phyloP scores from a whole-genome alignment of 345 rosid species.

The Linum trigynum region DNA sequence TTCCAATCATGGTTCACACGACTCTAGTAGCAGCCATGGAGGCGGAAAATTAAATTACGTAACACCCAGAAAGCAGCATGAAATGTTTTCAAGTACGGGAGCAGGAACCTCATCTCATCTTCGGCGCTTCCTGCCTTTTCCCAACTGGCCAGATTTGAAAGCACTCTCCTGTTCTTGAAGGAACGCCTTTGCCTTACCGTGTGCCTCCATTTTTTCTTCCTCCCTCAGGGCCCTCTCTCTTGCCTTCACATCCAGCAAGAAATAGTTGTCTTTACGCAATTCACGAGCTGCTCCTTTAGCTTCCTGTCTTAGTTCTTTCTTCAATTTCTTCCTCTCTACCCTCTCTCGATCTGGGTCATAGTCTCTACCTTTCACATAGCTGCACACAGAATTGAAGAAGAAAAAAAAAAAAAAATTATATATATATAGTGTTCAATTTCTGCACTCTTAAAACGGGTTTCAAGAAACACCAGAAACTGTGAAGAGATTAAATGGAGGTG shows the following conservation, averaged over 20 bases:
- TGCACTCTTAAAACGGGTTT: background rate
- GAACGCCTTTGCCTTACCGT: conserved; percentile 63
- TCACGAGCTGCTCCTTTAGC: conserved; percentile 73
- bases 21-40: too few relatives aligned
- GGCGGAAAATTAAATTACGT: too few relatives aligned
- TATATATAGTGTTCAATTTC: background rate
- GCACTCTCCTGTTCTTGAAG: conserved; percentile 93
- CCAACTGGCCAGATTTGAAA: conserved; percentile 77
- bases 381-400: conserved; percentile 29
- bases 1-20: too few relatives aligned
- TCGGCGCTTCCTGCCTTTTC: conserved; percentile 63
- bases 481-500: conserved; percentile 1
- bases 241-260: conserved; percentile 45
- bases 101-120: conserved; percentile 11
- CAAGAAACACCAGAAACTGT: background rate
- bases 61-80: too few relatives aligned
- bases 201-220: conserved; percentile 61
- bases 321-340: conserved; percentile 55
- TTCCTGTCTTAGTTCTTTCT: conserved; percentile 46
- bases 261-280: conserved; percentile 68
- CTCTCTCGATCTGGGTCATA: conserved; percentile 83
- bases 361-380: conserved; percentile 80
- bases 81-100: background rate
- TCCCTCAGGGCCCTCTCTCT: conserved; percentile 39
- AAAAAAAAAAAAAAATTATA: conserved; percentile 8